Percentiles rank a stretch among this genome's conserved stretches.
phyloP scores from a whole-genome alignment of 257 asterid species.

The Primulina huaijiensis region DNA sequence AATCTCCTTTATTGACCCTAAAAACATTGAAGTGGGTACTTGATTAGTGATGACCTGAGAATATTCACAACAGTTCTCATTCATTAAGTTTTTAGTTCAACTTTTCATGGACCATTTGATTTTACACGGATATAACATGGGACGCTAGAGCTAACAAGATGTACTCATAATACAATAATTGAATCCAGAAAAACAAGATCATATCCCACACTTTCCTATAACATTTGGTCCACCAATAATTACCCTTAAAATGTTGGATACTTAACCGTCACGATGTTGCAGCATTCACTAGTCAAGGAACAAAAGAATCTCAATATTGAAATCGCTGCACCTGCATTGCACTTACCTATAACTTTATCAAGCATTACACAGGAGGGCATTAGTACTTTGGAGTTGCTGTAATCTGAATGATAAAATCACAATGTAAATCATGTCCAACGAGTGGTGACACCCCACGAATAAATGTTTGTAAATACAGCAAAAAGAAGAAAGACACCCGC shows the following conservation, averaged over 20 bases:
- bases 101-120: too few relatives aligned
- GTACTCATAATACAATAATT: background rate
- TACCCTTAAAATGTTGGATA: too few relatives aligned
- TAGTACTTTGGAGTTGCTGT: background rate
- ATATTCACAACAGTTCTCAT: too few relatives aligned
- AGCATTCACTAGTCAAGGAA: background rate
- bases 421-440: background rate
- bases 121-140: too few relatives aligned
- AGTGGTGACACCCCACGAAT: background rate
- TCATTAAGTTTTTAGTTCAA: too few relatives aligned
- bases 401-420: background rate
- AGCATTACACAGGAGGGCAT: background rate
- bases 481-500: background rate
- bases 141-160: too few relatives aligned
- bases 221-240: too few relatives aligned
- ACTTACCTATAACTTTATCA: background rate
- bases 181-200: background rate
- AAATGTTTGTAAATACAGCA: background rate
- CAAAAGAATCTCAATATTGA: background rate
- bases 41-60: too few relatives aligned
- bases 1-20: too few relatives aligned
- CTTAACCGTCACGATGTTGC: too few relatives aligned
- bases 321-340: background rate
- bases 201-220: background rate
- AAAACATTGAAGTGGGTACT: too few relatives aligned